A percentile compares a stretch with the other conserved stretches of the same genome.
Evolutionary conservation across 805 yeast species (phyloP).

Genomic region (Pichia paraexigua): DNA sequence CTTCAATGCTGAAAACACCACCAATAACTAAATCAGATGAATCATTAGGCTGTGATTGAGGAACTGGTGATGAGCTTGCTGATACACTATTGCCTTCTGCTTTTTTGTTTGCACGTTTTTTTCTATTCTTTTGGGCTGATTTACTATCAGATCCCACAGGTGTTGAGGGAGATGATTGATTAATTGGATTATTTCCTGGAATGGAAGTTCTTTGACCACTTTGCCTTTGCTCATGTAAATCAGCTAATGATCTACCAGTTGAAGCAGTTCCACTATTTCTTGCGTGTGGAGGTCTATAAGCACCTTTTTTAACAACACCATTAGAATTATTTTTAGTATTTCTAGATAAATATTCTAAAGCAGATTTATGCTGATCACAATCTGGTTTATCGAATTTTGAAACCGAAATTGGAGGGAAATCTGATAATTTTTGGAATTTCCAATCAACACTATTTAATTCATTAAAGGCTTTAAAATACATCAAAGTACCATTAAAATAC

Average conservation of each 20-base stretch:
- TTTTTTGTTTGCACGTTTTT: constrained; percentile 57
- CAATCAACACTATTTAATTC: constrained; percentile 80
- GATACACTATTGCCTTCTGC: constrained; percentile 14
- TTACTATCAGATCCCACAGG: constrained; percentile 36
- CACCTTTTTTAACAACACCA: constrained; percentile 61
- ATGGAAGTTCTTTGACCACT: constrained; percentile 5
- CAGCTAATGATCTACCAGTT: constrained; percentile 45
- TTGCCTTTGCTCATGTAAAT: constrained; percentile 38
- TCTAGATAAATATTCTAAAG: constrained; percentile 46
- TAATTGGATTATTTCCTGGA: constrained; percentile 20
- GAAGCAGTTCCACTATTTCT: constrained; percentile 27
- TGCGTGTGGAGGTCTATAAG: constrained; percentile 97
- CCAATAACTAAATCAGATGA: constrained; percentile 40
- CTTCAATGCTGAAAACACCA: constrained; percentile 69
- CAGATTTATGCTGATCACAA: constrained; percentile 69
- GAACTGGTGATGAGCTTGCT: not conserved
- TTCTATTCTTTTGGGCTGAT: constrained; percentile 55
- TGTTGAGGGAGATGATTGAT: constrained; percentile 42
- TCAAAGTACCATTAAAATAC: constrained; percentile 81
- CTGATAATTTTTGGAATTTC: constrained; percentile 57
- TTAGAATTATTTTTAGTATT: constrained; percentile 19
- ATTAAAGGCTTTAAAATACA: constrained; percentile 68
- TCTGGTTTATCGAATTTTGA: constrained; percentile 31
- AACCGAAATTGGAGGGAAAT: constrained; percentile 47
- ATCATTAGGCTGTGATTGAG: not conserved